Evolutionary conservation across 2,329 filamentous ascomycete genomes (phyloP).

Genomic region (Cladorrhinum sp.): DNA sequence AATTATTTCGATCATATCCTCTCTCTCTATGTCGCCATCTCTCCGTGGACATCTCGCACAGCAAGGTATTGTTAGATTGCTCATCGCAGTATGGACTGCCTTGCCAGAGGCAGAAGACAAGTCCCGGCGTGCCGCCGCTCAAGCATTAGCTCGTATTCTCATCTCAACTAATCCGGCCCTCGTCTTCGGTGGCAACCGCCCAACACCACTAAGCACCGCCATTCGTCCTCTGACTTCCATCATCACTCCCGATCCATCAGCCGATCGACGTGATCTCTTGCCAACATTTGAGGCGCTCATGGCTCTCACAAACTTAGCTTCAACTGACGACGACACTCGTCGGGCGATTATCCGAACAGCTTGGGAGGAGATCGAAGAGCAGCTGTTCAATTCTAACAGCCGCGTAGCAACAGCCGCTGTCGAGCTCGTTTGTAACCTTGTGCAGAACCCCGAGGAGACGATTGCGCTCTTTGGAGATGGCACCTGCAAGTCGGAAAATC

Average conservation of each 20-base stretch:
- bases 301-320: slow-evolving; percentile 91
- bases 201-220: slow-evolving; percentile 72
- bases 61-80: slow-evolving; percentile 85
- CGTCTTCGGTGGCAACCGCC: slow-evolving; percentile 75
- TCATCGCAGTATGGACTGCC: slow-evolving; percentile 68
- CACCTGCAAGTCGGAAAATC: slow-evolving; percentile 61
- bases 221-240: slow-evolving; percentile 78
- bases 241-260: slow-evolving; percentile 60
- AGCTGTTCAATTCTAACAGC: slow-evolving; percentile 71
- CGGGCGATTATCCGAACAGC: slow-evolving; percentile 68
- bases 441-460: slow-evolving; percentile 61
- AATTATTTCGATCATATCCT: slow-evolving; percentile 71
- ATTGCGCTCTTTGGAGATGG: slow-evolving; percentile 67
- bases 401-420: slow-evolving; percentile 79
- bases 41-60: slow-evolving; percentile 80
- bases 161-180: slow-evolving; percentile 83
- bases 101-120: slow-evolving; percentile 51
- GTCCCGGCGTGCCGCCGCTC: slow-evolving; percentile 62
- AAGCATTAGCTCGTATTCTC: slow-evolving; percentile 78
- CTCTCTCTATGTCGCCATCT: slow-evolving; percentile 70
- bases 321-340: slow-evolving; percentile 65
- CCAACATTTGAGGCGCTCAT: slow-evolving; percentile 88
- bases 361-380: slow-evolving; percentile 77
- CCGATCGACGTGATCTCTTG: slow-evolving; percentile 71
- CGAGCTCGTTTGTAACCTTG: slow-evolving; percentile 89